Evolutionary conservation across 2,329 filamentous ascomycete species (phyloP).

Genomic region (Metarhizium humberi): DNA sequence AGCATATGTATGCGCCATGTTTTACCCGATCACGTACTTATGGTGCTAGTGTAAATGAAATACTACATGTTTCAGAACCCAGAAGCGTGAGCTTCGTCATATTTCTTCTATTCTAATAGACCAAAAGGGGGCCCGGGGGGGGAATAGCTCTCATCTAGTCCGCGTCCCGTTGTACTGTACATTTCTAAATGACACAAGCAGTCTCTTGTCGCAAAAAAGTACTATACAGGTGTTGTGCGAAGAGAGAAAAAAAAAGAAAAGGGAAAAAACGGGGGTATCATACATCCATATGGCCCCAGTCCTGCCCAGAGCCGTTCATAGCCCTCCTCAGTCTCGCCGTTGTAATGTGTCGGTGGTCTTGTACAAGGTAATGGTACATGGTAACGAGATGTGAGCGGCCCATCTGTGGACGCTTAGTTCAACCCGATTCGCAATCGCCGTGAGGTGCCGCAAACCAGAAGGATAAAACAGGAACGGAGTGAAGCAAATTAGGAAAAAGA

Average conservation of each 20-base stretch:
- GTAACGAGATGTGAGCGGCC: not conserved
- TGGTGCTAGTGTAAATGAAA: not conserved
- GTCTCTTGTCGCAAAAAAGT: conserved; percentile 8
- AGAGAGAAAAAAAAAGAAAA: conserved; percentile 5
- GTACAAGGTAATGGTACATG: conserved; percentile 17
- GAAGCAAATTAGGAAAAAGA: conserved; percentile 5
- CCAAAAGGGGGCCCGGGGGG: not conserved
- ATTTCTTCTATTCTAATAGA: conserved; percentile 5
- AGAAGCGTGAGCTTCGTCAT: conserved; percentile 4
- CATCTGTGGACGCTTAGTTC: conserved; percentile 1
- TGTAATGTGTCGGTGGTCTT: conserved; percentile 8
- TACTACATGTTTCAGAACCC: not conserved
- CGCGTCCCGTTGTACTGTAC: not conserved
- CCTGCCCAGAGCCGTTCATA: conserved; percentile 18
- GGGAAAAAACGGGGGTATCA: conserved; percentile 17
- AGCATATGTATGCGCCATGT: not conserved
- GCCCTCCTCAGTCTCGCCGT: conserved; percentile 10
- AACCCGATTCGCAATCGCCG: not conserved
- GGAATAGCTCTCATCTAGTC: not conserved
- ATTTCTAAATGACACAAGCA: not conserved
- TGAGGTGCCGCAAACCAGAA: not conserved
- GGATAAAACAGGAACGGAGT: conserved; percentile 4
- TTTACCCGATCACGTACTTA: not conserved
- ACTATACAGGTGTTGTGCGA: conserved; percentile 16
- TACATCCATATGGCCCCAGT: conserved; percentile 20